Conservation (phyloP, 768 basidiomycete species). For the Trametes punicea region DNA sequence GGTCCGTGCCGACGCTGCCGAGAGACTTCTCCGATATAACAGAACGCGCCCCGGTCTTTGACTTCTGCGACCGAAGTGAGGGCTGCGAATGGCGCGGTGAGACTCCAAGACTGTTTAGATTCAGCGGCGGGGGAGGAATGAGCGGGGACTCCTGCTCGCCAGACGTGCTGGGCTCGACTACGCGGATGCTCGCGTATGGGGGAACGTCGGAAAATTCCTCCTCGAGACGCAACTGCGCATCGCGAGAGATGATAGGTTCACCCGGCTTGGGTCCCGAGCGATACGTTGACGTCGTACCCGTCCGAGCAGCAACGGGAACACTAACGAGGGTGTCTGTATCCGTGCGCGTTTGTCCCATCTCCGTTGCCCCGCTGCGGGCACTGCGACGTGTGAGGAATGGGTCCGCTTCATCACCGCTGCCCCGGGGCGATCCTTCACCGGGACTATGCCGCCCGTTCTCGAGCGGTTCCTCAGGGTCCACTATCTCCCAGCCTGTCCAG, state of each 20-base stretch:
- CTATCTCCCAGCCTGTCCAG: constrained; percentile 33
- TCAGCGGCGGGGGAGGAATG: constrained; percentile 38
- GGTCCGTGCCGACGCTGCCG: constrained; percentile 31
- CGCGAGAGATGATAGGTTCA: constrained; percentile 37
- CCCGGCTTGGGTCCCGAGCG: constrained; percentile 28
- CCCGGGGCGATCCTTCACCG: constrained; percentile 67
- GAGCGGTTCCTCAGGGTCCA: constrained; percentile 24
- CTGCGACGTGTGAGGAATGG: constrained; percentile 42
- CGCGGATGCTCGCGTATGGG: constrained; percentile 28
- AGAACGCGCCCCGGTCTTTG: constrained; percentile 22
- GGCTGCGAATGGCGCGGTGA: constrained; percentile 19
- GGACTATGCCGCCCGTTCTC: constrained; percentile 20
- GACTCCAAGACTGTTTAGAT: constrained; percentile 28
- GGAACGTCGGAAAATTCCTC: constrained; percentile 29
- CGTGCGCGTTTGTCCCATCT: constrained; percentile 25
- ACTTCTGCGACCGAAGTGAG: constrained; percentile 16
- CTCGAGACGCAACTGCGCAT: constrained; percentile 33
- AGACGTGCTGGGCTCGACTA: constrained; percentile 23
- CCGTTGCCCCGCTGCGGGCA: constrained; percentile 20
- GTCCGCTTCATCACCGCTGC: constrained; percentile 68
- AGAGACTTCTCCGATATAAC: constrained; percentile 28
- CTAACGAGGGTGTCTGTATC: constrained; percentile 30
- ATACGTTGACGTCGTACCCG: constrained; percentile 11
- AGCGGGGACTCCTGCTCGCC: constrained; percentile 33
- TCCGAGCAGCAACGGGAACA: constrained; percentile 24